Base-by-base conservation (phyloP, 2,329 filamentous ascomycete species). In the Colletotrichum tanaceti region DNA sequence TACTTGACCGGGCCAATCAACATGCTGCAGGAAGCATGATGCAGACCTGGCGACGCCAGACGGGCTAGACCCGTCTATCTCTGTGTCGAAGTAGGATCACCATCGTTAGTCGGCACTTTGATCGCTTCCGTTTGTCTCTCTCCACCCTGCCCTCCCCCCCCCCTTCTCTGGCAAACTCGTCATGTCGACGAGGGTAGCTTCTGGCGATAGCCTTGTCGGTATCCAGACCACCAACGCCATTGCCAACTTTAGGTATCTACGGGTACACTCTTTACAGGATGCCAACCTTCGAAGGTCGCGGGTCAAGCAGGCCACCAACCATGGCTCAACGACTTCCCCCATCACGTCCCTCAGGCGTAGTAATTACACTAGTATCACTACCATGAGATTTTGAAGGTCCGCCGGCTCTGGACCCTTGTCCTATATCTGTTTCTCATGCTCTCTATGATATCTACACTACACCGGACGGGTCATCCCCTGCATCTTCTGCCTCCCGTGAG, bases 1-100 rank as follows among this genome's bases (percentile, higher is more conserved):
- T 22, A 24, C 43, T 24, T 20, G 14, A 49, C 32, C 5, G 43
- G 4, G 14, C 57, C 63, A 66, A 52, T 55, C 22, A 32, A 62
- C 50, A 47, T 28, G 32, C 54, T 55, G 50, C 41, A 35, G 58
- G 44, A 57, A 49, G 22, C 49, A 49, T 41, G 43, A 50, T 55
- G 58, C 58, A n/a, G 49, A 62, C 58, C 58, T 28, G 43, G 47
- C 50, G 49, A 62, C 39, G 59, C 57, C 58, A 66, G 64, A 47
- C 59, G 20, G 59, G 11, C 38, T 41, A n/a, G 28, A 35, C 11
- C 43, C 43, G 3, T 20, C 55, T 32, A 35, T 35, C 7, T 35
- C 32, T 10, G 32, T 7, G 32, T 13, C 55, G 24, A 18, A 65
- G 38, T 18, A 53, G 63, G 63, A 47, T 41, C 57, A n/a, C 50